A percentile compares a stretch with the other conserved stretches of the same genome.
Conservation (phyloP, 2,329 filamentous ascomycete species). For the Alternaria sp. region DNA sequence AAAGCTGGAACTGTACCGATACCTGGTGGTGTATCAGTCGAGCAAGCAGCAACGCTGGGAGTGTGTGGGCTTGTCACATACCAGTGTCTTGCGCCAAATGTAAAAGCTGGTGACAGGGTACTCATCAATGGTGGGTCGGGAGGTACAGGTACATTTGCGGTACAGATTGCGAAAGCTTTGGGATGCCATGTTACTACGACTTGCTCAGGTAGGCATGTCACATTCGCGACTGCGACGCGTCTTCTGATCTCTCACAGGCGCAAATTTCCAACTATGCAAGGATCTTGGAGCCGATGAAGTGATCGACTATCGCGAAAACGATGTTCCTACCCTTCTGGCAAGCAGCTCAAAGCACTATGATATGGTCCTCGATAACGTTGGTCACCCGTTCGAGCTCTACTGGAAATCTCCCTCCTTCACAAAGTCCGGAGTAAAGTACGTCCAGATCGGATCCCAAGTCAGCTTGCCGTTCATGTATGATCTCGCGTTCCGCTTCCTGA, state of each 20-base stretch:
- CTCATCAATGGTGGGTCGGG: constrained; percentile 71
- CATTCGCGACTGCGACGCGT: background rate
- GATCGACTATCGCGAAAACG: constrained; percentile 63
- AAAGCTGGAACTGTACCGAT: constrained; percentile 29
- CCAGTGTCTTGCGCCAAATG: constrained; percentile 29
- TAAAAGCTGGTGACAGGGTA: constrained; percentile 56
- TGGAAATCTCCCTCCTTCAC: constrained; percentile 32
- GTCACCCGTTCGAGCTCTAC: constrained; percentile 37
- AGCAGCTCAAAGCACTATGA: constrained; percentile 58
- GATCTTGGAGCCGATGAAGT: constrained; percentile 68
- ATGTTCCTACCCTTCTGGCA: constrained; percentile 59
- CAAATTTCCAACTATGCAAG: constrained; percentile 64
- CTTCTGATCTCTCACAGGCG: constrained; percentile 31
- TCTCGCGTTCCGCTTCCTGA: constrained; percentile 28
- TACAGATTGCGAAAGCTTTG: constrained; percentile 68
- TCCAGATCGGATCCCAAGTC: constrained; percentile 34
- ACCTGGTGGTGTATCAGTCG: constrained; percentile 20
- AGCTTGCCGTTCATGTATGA: constrained; percentile 28
- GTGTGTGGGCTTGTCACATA: constrained; percentile 36
- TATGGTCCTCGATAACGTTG: constrained; percentile 66
- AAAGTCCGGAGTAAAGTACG: constrained; percentile 25
- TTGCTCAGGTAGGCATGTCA: constrained; percentile 58
- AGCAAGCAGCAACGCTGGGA: constrained; percentile 31
- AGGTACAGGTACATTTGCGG: constrained; percentile 66
- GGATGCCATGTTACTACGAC: constrained; percentile 66